Base-by-base conservation (phyloP, 2,329 filamentous ascomycete species). In the Orbilia quercus region DNA sequence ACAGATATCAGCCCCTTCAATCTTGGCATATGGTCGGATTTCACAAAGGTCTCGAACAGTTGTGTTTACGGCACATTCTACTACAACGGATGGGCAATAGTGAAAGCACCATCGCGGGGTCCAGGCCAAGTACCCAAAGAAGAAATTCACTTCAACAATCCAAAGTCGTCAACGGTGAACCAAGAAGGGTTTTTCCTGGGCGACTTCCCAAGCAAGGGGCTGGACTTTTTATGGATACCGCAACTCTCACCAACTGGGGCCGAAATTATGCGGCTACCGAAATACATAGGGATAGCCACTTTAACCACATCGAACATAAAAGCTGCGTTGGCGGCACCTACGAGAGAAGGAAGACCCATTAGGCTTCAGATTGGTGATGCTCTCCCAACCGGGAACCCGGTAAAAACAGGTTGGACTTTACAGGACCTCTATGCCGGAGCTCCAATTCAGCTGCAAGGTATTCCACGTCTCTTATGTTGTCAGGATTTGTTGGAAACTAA, bases 371-470 rank as follows among this genome's bases (percentile, higher is more conserved):
- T 64, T 22, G 69, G 69, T 1, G 48, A 66, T 45, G 48, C 65
- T 11, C 3, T 34, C 14, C 53, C 42, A 22, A 66, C 69, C 5
- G 69, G 69, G 6, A 66, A 73, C n/a, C 22, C 22, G n/a, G 28
- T 66, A 14, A 11, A 6, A 18, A 55, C 60, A 16, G 60, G 54
- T 1, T 66, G 59, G 59, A 73, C 36, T 3, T 7, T 42, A 1
- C 7, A 38, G 11, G 38, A 73, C 28, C 9, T 31, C 5, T 60
- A 59, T 73, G 28, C 42, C 16, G 69, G 69, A 5, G 36, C 28
- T 0, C 69, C 69, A 14, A 66, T 73, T 23, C 45, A 73, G 42
- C 5, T 73, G 6, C 69, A 73, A 45, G n/a, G 66, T 64, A n/a
- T n/a, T n/a, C n/a, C n/a, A n/a, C n/a, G n/a, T n/a, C n/a, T n/a